These are phyloP conservation scores for Calendula officinalis DNA, from an alignment of 129 eudicot genomes.

Conservation along the genomic window DNA sequence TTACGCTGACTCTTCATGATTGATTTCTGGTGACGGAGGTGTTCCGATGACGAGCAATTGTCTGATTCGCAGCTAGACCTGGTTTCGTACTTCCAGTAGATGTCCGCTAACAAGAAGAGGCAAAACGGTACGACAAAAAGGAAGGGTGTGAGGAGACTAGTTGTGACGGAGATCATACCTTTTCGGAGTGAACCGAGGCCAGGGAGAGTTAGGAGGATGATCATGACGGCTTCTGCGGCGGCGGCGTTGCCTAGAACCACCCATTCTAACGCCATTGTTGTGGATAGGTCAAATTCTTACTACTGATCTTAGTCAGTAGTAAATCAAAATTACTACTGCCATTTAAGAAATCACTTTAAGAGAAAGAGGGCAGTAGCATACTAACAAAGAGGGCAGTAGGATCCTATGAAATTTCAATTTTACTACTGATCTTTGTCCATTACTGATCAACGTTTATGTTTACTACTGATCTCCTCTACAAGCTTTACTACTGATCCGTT, in stretches of 20 bases:
- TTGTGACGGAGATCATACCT: conserved; percentile 68
- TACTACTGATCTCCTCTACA: too few relatives aligned
- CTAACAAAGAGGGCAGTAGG: too few relatives aligned
- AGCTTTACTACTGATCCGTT: too few relatives aligned
- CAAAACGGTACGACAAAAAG: conserved; percentile 82
- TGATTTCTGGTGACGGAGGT: conserved; percentile 88
- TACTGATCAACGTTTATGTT: too few relatives aligned
- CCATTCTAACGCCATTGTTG: conserved; percentile 86
- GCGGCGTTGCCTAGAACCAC: conserved; percentile 87
- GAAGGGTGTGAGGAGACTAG: conserved; percentile 69
- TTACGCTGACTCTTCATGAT: conserved; percentile 89
- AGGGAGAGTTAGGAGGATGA: conserved; percentile 69
- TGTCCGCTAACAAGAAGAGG: conserved; percentile 63
- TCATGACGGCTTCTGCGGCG: conserved; percentile 80
- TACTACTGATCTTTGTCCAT: too few relatives aligned
- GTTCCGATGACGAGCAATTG: conserved; percentile 67
- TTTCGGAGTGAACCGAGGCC: conserved; percentile 64
- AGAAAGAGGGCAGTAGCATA: too few relatives aligned
- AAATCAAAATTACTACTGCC: too few relatives aligned
- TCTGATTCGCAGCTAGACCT: conserved; percentile 58
- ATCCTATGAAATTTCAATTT: too few relatives aligned
- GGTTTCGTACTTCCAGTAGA: conserved; percentile 91
- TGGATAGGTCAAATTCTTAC: too few relatives aligned
- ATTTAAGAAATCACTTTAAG: too few relatives aligned
- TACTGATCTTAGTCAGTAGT: too few relatives aligned